Evolutionary conservation across 2,329 filamentous ascomycete genomes (phyloP).

Genomic region (Ophiostoma pallidulum): DNA sequence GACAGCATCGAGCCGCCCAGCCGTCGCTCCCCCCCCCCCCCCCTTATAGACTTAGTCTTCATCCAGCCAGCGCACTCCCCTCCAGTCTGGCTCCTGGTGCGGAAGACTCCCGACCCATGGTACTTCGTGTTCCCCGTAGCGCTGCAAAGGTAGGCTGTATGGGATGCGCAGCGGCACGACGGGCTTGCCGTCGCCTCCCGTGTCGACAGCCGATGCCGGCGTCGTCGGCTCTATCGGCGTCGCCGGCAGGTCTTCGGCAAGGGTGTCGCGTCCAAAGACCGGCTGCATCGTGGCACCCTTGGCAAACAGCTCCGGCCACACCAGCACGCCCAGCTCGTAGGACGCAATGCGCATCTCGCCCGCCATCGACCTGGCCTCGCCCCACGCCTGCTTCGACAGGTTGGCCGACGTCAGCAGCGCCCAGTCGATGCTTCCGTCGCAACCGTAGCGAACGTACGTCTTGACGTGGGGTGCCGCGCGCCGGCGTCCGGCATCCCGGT

Average conservation of each 20-base stretch:
- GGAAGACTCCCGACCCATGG: slow-evolving; percentile 66
- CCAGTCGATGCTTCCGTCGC: slow-evolving; percentile 61
- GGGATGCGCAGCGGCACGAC: slow-evolving; percentile 67
- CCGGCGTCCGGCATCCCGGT: slow-evolving; percentile 48
- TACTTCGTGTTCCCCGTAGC: slow-evolving; percentile 52
- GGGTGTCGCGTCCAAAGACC: slow-evolving; percentile 54
- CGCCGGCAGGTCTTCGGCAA: slow-evolving; percentile 22
- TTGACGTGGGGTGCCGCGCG: slow-evolving; percentile 81
- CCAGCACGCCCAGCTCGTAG: slow-evolving; percentile 73
- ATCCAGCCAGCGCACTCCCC: slow-evolving; percentile 33
- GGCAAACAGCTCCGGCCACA: slow-evolving; percentile 60
- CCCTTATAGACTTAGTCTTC: no score
- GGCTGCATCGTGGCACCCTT: slow-evolving; percentile 53
- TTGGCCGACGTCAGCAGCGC: slow-evolving; percentile 87
- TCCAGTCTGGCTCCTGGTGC: slow-evolving; percentile 55
- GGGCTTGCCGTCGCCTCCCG: slow-evolving; percentile 13
- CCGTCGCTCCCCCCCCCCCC: no score
- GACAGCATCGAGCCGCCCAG: no score
- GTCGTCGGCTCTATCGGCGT: no score
- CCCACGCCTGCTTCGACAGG: slow-evolving; percentile 83
- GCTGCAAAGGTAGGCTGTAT: slow-evolving; percentile 67
- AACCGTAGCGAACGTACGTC: slow-evolving; percentile 59
- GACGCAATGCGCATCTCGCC: slow-evolving; percentile 64
- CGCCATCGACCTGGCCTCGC: slow-evolving; percentile 46
- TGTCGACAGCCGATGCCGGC: background rate